These are phyloP conservation scores for Naganishia albida DNA, from an alignment of 1,284 basidiomycete species.

Conservation along the genomic window DNA sequence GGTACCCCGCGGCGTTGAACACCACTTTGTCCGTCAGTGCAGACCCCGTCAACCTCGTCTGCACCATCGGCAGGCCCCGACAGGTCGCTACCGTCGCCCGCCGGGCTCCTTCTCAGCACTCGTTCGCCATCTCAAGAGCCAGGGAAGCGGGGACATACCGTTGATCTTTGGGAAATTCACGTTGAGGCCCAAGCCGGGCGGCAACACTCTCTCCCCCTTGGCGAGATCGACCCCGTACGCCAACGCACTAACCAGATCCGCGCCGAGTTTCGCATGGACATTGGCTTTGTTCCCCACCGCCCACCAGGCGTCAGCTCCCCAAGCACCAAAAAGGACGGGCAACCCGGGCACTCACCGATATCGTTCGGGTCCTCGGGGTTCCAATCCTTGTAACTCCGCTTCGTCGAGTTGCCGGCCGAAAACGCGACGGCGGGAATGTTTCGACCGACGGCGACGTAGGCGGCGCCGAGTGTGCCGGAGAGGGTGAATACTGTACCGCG, in stretches of 20 bases:
- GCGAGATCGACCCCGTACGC: slow-evolving; percentile 20
- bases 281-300: slow-evolving; percentile 10
- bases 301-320: not conserved
- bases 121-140: too few relatives aligned
- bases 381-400: slow-evolving; percentile 30
- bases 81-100: slow-evolving; percentile 29
- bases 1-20: slow-evolving; percentile 25
- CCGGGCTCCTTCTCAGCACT: not conserved
- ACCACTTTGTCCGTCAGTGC: slow-evolving; percentile 30
- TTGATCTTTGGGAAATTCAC: slow-evolving; percentile 32
- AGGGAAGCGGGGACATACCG: slow-evolving; percentile 12
- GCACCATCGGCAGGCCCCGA: slow-evolving; percentile 26
- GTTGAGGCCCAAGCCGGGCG: slow-evolving; percentile 25
- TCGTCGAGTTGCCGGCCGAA: slow-evolving; percentile 25
- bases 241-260: slow-evolving; percentile 24
- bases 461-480: slow-evolving; percentile 26
- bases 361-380: slow-evolving; percentile 17
- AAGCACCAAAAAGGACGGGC: too few relatives aligned
- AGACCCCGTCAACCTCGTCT: slow-evolving; percentile 25
- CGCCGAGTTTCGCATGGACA: slow-evolving; percentile 22
- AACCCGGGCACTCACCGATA: slow-evolving; percentile 16
- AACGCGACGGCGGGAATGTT: slow-evolving; percentile 29
- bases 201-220: slow-evolving; percentile 28
- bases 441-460: slow-evolving; percentile 28
- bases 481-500: slow-evolving; percentile 29